phyloP scores from a whole-genome alignment of 2,329 filamentous ascomycete species.

The Epichloe typhina region DNA sequence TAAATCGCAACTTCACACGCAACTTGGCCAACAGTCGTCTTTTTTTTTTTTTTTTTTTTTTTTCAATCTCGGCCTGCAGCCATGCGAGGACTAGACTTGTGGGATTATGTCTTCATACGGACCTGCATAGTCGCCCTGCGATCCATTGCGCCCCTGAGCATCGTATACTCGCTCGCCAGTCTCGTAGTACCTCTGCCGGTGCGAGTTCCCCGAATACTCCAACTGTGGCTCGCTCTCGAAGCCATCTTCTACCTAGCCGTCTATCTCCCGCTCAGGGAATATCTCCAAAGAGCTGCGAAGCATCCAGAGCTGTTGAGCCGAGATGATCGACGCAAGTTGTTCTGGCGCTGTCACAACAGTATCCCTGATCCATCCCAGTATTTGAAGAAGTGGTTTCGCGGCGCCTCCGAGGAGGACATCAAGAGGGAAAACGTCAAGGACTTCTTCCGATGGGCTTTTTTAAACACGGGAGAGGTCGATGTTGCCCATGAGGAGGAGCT shows the following conservation, averaged over 20 bases:
- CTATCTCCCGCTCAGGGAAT: constrained; percentile 36
- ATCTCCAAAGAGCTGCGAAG: constrained; percentile 36
- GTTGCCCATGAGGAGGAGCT: constrained; percentile 37
- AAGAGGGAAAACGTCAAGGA: constrained; percentile 48
- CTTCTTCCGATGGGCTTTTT: constrained; percentile 48
- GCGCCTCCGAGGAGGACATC: constrained; percentile 37
- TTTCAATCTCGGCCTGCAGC: too few relatives aligned
- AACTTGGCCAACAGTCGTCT: too few relatives aligned
- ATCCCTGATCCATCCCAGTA: constrained; percentile 40
- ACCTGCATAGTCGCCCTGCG: constrained; percentile 33
- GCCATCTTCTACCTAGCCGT: constrained; percentile 38
- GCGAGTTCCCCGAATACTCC: constrained; percentile 19
- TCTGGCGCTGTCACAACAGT: constrained; percentile 35
- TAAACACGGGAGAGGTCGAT: constrained; percentile 30
- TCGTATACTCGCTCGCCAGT: constrained; percentile 28
- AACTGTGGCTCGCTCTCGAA: constrained; percentile 35
- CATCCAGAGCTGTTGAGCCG: constrained; percentile 32
- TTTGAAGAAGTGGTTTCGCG: constrained; percentile 44
- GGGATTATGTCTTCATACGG: constrained; percentile 26
- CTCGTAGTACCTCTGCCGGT: constrained; percentile 11
- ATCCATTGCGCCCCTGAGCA: constrained; percentile 33
- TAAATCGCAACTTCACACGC: too few relatives aligned
- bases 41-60: too few relatives aligned
- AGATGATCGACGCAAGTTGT: constrained; percentile 34
- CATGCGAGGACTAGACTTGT: neutral